phyloP scores from a whole-genome alignment of 139 green algal genomes.

The Chlorella sorokiniana region DNA sequence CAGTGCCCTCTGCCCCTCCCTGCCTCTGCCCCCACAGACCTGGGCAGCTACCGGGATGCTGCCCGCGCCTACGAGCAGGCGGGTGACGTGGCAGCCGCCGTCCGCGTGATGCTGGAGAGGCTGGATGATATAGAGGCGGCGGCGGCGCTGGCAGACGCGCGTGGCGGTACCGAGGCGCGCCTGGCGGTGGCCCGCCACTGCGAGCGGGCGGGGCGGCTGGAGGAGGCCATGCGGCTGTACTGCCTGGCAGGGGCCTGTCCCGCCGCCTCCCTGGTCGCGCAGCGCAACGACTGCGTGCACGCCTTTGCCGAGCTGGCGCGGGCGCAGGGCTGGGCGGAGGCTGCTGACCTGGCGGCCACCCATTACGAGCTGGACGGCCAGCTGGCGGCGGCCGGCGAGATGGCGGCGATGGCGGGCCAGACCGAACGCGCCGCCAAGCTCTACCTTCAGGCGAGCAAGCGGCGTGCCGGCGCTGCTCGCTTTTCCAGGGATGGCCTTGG shows the following conservation, averaged over 20 bases:
- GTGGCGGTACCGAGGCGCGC: background rate
- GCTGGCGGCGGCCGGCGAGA: conserved; percentile 59
- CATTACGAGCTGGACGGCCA: conserved; percentile 67
- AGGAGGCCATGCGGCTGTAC: conserved; percentile 11
- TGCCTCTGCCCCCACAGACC: background rate
- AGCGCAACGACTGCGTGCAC: background rate
- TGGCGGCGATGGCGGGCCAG: conserved; percentile 62
- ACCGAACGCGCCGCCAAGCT: conserved; percentile 55
- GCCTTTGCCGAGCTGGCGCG: conserved; percentile 64
- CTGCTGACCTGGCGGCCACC: conserved; percentile 57
- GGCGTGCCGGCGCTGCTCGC: background rate
- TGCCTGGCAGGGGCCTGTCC: background rate
- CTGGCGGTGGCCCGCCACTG: conserved; percentile 17
- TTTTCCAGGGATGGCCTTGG: background rate
- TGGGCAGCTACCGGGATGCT: conserved; percentile 54
- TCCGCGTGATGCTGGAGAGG: conserved; percentile 72
- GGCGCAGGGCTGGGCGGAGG: conserved; percentile 53
- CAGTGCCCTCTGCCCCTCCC: no score
- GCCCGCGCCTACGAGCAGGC: conserved; percentile 68
- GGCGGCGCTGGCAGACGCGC: background rate
- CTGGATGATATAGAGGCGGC: conserved; percentile 67
- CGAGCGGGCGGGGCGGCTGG: background rate
- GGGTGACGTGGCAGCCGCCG: conserved; percentile 63
- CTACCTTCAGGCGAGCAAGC: conserved; percentile 56
- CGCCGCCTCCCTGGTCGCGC: background rate